phyloP scores from a whole-genome alignment of 1,284 basidiomycete genomes.

The Rhodotorula sp. region DNA sequence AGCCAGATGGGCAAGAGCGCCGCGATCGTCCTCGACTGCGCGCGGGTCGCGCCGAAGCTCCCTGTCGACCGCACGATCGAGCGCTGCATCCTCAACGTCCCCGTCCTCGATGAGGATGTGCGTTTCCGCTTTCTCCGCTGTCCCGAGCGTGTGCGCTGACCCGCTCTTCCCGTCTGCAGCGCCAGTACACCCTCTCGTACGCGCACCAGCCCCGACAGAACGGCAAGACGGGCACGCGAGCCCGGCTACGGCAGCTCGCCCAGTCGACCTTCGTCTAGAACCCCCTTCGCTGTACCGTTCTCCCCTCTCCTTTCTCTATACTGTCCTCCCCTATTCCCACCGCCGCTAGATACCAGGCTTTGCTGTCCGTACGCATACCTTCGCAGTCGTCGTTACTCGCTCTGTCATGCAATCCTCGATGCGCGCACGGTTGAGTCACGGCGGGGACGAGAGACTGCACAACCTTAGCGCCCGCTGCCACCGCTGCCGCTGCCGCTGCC shows the following conservation, averaged over 20 bases:
- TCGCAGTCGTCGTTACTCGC: not conserved
- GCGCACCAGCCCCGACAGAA: constrained; percentile 27
- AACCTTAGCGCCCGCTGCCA: too few species aligned
- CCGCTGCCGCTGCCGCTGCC: too few species aligned
- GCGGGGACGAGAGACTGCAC: too few species aligned
- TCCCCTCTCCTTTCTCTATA: not conserved
- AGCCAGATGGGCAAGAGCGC: constrained; percentile 44
- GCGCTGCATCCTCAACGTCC: constrained; percentile 26
- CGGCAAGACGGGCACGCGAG: not conserved
- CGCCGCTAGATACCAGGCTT: not conserved
- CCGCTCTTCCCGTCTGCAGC: not conserved
- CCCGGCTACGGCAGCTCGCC: not conserved
- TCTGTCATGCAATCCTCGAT: not conserved
- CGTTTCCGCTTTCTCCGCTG: not conserved
- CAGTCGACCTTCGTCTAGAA: not conserved
- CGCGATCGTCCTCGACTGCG: constrained; percentile 45
- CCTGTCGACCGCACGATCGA: constrained; percentile 38
- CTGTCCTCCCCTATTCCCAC: not conserved
- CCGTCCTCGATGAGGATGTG: constrained; percentile 30
- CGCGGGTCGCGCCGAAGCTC: constrained; percentile 37
- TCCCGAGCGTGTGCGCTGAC: not conserved
- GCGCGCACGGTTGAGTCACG: too few species aligned
- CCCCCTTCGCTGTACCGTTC: too few species aligned
- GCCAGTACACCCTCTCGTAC: constrained; percentile 36
- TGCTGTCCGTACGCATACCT: not conserved